Evolutionary conservation across 2,329 filamentous ascomycete species (phyloP).

Genomic region (Xylaria sp.): DNA sequence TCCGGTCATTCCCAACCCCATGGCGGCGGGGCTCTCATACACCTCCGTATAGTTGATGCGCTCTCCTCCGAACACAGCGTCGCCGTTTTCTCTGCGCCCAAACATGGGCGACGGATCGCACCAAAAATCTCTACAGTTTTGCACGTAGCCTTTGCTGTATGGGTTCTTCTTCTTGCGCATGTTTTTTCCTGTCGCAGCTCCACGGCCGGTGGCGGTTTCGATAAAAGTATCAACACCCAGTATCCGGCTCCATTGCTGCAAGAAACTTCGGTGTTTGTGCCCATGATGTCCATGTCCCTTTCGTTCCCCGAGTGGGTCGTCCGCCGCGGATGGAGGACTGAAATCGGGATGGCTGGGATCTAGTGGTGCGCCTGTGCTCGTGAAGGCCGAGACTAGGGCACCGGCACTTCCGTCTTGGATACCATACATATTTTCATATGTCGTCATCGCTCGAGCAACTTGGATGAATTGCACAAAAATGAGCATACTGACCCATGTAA

Average conservation of each 20-base stretch:
- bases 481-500: constrained; percentile 98
- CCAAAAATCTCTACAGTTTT: constrained; percentile 97
- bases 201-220: constrained; percentile 86
- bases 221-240: constrained; percentile 94
- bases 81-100: constrained; percentile 76
- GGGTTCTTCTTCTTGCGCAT: constrained; percentile 76
- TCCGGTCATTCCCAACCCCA: constrained; percentile 61
- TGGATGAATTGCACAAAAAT: constrained; percentile 93
- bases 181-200: constrained; percentile 67
- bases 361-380: constrained; percentile 79
- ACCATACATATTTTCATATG: constrained; percentile 94
- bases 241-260: constrained; percentile 83
- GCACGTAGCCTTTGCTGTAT: constrained; percentile 82
- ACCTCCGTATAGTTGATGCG: constrained; percentile 86
- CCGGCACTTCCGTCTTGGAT: constrained; percentile 68
- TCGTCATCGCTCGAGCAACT: constrained; percentile 91
- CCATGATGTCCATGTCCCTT: constrained; percentile 52
- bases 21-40: constrained; percentile 83
- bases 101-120: constrained; percentile 88
- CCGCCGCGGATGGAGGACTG: constrained; percentile 55
- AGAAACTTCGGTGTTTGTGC: constrained; percentile 70
- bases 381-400: constrained; percentile 75
- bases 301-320: constrained; percentile 52
- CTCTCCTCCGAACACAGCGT: constrained; percentile 79
- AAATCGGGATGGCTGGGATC: constrained; percentile 72